Conservation (phyloP, 2,329 filamentous ascomycete genomes). For the Coniochaeta ligniaria region DNA sequence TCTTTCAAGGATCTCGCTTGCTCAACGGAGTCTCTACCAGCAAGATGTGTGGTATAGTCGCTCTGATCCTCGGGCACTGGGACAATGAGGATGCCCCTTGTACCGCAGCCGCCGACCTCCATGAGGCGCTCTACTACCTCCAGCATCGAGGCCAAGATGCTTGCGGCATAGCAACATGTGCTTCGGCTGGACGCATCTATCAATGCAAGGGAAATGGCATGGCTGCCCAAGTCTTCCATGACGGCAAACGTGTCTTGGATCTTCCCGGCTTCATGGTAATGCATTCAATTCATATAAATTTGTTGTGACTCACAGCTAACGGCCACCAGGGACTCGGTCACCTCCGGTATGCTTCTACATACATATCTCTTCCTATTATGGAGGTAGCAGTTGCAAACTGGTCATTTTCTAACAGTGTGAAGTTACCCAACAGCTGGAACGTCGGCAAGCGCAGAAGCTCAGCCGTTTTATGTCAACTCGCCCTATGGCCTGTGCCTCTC, state of each 20-base stretch:
- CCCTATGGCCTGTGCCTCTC: constrained; percentile 77
- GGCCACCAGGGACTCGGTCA: constrained; percentile 82
- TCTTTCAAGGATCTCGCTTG: not conserved
- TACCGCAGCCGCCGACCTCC: constrained; percentile 51
- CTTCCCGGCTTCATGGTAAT: constrained; percentile 82
- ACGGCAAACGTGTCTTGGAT: constrained; percentile 66
- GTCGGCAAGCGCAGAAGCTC: constrained; percentile 34
- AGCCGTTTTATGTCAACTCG: constrained; percentile 88
- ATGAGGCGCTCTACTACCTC: constrained; percentile 65
- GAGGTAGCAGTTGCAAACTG: too few relatives aligned
- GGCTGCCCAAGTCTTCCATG: constrained; percentile 76
- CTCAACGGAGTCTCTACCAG: not conserved
- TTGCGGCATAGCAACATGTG: constrained; percentile 71
- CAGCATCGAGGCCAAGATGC: constrained; percentile 79
- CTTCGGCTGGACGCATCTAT: constrained; percentile 54
- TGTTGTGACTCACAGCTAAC: too few relatives aligned
- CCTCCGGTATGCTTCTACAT: constrained; percentile 39
- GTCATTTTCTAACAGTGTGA: too few relatives aligned
- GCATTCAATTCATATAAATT: too few relatives aligned
- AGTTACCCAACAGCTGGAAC: constrained; percentile 67
- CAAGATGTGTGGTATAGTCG: constrained; percentile 56
- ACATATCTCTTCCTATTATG: too few relatives aligned
- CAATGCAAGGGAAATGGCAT: constrained; percentile 90
- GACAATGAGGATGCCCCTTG: constrained; percentile 30
- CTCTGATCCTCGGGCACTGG: constrained; percentile 49